A percentile compares a stretch with the other conserved stretches of the same genome.
These are phyloP conservation scores for Ascomycota sp. DNA, from an alignment of 2,329 filamentous ascomycete genomes.

Conservation along the genomic window DNA sequence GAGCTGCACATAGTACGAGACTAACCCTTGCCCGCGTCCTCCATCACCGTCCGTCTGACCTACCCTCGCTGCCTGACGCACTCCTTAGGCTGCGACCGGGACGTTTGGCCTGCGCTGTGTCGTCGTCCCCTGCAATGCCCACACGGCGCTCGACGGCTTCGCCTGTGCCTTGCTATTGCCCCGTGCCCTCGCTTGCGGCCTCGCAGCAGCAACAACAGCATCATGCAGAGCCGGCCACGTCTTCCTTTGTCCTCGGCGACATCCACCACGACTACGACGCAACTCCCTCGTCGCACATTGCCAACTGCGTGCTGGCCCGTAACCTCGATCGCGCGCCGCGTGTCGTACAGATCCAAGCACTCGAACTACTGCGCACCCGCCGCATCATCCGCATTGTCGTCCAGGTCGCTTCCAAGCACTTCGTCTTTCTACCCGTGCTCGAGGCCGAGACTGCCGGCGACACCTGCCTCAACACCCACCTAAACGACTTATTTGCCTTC, in stretches of 20 bases:
- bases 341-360: conserved; percentile 62
- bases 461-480: conserved; percentile 30
- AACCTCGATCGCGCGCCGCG: conserved; percentile 56
- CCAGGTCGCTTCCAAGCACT: conserved; percentile 54
- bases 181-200: conserved; percentile 6
- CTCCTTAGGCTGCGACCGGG: conserved; percentile 39
- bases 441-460: conserved; percentile 23
- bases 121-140: conserved; percentile 50
- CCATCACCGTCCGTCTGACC: neutral
- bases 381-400: conserved; percentile 58
- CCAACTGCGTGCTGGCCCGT: conserved; percentile 66
- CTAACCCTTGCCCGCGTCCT: neutral
- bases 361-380: conserved; percentile 59
- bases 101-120: conserved; percentile 54
- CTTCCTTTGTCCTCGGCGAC: neutral
- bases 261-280: conserved; percentile 10
- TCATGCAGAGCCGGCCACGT: conserved; percentile 6
- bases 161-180: conserved; percentile 43
- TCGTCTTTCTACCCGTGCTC: conserved; percentile 63
- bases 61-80: neutral
- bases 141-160: conserved; percentile 68
- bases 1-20: conserved; percentile 53
- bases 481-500: conserved; percentile 73
- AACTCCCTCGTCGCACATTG: conserved; percentile 27
- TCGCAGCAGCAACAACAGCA: conserved; percentile 4